Base-by-base conservation (phyloP, 2,329 filamentous ascomycete genomes). In the Pseudogymnoascus sp. region DNA sequence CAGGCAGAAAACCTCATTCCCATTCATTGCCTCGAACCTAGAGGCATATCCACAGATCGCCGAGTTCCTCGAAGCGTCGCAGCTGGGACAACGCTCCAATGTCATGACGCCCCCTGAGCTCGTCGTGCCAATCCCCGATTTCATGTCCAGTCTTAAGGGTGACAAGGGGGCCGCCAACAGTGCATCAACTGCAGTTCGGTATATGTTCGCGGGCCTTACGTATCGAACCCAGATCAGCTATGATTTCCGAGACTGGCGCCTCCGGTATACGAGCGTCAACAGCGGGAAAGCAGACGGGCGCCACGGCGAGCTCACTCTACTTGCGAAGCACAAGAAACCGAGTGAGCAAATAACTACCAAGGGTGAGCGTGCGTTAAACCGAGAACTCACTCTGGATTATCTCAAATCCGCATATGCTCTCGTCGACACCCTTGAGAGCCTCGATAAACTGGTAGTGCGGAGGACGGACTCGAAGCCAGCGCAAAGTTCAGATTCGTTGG, bases 121-220 rank as follows among this genome's bases (percentile, higher is more conserved):
- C 7, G 64, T 35, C 2, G 56, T 73, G 7, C 70, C 70, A 7
- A 70, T 73, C 11, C 64, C 70, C 3, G 63, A 62, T 19, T 63
- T 71, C 62, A 64, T 72, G 4, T 35, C 37, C 15, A 21, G 60
- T 62, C 37, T 62, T n/a, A 42, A 44, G 21, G 33, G 44, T 62
- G 60, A 42, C 15, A 37, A 31, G 21, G 19, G 3, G 60, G 64
- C 6, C 35, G 61, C 5, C 17, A 56, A 10, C 29, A 56, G 50
- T 56, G 50, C 50, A 56, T 56, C 50, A 11, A 65, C 44, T 9
- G 64, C 70, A n/a, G 69, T 74, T 10, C 67, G 72, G 21, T 75
- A 75, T 59, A 59, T 74, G 10, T 74, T 73, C 46, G 61, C 69
- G 3, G 71, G 71, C 6, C 67, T 73, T 4, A 70, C 74, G 35